Percentiles rank a stretch among this genome's conserved stretches.
These are phyloP conservation scores for Eleusine coracana DNA, from an alignment of 176 grass and related monocot species.

Conservation along the genomic window DNA sequence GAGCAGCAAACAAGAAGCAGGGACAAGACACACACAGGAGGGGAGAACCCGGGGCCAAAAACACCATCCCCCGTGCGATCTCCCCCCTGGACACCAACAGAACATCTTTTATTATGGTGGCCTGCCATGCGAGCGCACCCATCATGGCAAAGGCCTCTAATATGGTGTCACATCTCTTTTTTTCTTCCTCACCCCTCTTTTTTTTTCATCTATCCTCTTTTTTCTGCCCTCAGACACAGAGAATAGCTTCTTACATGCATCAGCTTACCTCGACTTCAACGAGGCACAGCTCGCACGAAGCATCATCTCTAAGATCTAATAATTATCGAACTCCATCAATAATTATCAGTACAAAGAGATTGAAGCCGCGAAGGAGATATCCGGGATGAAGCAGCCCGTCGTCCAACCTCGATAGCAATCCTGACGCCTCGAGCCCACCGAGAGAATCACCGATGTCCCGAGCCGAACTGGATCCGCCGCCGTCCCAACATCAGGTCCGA, in stretches of 20 bases:
- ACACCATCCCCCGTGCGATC: conserved; percentile 59
- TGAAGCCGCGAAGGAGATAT: not conserved
- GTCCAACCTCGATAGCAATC: not conserved
- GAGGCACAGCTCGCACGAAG: not conserved
- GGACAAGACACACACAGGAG: conserved; percentile 2
- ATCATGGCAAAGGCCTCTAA: conserved; percentile 69
- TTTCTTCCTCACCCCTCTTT: not conserved
- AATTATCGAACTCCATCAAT: conserved; percentile 53
- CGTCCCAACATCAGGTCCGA: not conserved
- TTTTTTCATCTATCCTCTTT: not conserved
- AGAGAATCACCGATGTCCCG: not conserved
- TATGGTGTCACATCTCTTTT: conserved; percentile 35
- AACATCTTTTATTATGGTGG: conserved; percentile 58
- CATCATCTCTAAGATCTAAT: conserved; percentile 47
- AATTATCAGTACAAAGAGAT: conserved; percentile 48
- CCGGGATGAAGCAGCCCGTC: not conserved
- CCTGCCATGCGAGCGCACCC: conserved; percentile 89
- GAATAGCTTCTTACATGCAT: conserved; percentile 18
- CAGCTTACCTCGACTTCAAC: conserved; percentile 47
- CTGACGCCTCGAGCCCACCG: not conserved
- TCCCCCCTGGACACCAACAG: conserved; percentile 35
- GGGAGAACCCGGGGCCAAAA: conserved; percentile 59
- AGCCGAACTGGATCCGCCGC: not conserved
- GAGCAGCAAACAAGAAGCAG: not conserved
- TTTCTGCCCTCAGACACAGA: not conserved